phyloP scores from a whole-genome alignment of 2,329 filamentous ascomycete species.

The Stenocarpella maydis region DNA sequence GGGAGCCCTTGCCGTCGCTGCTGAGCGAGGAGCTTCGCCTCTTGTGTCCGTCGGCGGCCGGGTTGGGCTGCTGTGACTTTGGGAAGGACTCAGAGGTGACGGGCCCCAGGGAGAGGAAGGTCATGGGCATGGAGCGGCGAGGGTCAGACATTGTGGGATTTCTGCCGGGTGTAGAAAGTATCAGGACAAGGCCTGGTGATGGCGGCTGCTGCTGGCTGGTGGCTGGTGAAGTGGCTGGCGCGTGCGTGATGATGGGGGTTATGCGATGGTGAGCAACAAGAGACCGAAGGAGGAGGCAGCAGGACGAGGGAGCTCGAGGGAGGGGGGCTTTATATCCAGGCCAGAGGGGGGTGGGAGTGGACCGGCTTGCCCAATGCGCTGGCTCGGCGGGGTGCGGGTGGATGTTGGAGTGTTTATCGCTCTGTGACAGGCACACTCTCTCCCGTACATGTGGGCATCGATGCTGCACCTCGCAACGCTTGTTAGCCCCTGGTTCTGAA shows the following conservation, averaged over 20 bases:
- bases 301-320: background rate
- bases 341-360: background rate
- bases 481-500: background rate
- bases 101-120: conserved; percentile 67
- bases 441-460: conserved; percentile 1
- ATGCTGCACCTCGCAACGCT: conserved; percentile 5
- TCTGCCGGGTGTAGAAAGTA: background rate
- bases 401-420: conserved; percentile 4
- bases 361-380: conserved; percentile 24
- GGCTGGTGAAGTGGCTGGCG: too few species aligned
- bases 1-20: conserved; percentile 50
- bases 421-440: conserved; percentile 1
- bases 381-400: background rate
- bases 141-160: conserved; percentile 29
- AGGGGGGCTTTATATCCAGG: conserved; percentile 27
- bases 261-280: background rate
- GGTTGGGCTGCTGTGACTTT: conserved; percentile 46
- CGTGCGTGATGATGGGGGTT: background rate
- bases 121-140: conserved; percentile 33
- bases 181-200: too few species aligned
- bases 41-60: conserved; percentile 40
- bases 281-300: background rate
- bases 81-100: conserved; percentile 65
- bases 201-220: too few species aligned
- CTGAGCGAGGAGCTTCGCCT: conserved; percentile 65